These are phyloP conservation scores for Trichoderma afroharzianum DNA, from an alignment of 2,329 filamentous ascomycete species.

Conservation along the genomic window DNA sequence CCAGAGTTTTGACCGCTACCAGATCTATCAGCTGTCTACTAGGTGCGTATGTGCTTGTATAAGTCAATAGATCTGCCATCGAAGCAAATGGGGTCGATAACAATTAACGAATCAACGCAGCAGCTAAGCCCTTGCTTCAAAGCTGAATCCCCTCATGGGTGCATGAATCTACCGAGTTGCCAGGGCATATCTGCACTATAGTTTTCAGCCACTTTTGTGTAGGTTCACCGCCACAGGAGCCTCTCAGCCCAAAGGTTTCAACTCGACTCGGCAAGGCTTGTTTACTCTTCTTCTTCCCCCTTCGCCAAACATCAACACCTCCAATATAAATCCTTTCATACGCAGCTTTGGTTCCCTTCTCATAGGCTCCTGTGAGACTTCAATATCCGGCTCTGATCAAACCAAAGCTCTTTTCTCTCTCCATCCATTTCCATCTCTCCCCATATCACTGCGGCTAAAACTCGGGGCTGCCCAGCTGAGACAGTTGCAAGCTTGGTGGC, in stretches of 20 bases:
- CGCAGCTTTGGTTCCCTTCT: not conserved
- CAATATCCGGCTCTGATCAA: not conserved
- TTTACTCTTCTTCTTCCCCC: not conserved
- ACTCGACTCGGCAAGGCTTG: not conserved
- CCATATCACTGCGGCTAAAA: constrained; percentile 8
- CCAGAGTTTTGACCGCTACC: not conserved
- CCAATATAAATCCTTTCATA: not conserved
- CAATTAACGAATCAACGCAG: not conserved
- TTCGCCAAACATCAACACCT: not conserved
- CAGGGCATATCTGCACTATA: not conserved
- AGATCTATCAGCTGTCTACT: not conserved
- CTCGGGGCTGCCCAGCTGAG: not conserved
- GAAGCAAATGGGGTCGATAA: not conserved
- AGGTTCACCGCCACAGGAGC: not conserved
- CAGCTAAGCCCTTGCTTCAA: not conserved
- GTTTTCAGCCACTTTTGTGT: not conserved
- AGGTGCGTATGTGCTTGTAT: not conserved
- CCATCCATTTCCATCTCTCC: not conserved
- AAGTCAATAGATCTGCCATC: not conserved
- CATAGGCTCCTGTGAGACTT: not conserved
- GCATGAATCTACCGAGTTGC: not conserved
- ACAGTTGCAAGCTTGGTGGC: constrained; percentile 16
- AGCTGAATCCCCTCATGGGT: not conserved
- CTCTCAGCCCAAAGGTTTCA: not conserved
- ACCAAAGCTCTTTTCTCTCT: not conserved